These are phyloP conservation scores for Cryomyces minteri DNA, from an alignment of 495 filamentous ascomycete species.

Conservation along the genomic window DNA sequence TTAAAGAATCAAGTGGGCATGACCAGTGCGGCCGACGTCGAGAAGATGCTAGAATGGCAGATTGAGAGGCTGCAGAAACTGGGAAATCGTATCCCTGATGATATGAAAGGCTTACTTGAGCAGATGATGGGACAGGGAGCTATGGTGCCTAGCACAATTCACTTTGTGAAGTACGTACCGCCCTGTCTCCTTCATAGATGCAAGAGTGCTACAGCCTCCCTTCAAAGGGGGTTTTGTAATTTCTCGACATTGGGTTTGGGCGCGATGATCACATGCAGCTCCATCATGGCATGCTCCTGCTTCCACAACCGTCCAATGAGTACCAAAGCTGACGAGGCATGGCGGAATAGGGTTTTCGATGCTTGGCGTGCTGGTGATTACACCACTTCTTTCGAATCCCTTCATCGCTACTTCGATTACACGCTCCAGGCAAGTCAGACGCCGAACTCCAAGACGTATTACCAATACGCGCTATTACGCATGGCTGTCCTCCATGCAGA, in stretches of 20 bases:
- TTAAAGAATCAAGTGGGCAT: conserved; percentile 20
- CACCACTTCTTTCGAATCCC: conserved; percentile 68
- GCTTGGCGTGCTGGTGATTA: conserved; percentile 86
- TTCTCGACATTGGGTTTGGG: no score
- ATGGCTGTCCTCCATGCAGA: conserved; percentile 86
- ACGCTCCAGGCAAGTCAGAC: conserved; percentile 45
- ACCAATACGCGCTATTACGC: conserved; percentile 93
- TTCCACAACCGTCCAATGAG: no score
- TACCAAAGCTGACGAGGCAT: neutral
- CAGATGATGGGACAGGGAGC: conserved; percentile 46
- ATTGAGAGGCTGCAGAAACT: conserved; percentile 57
- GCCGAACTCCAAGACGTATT: conserved; percentile 63
- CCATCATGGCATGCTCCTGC: no score
- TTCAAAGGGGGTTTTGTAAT: no score
- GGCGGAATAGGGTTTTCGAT: conserved; percentile 50
- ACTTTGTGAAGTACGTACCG: conserved; percentile 49
- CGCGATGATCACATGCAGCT: neutral
- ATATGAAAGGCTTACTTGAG: conserved; percentile 45
- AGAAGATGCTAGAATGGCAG: conserved; percentile 72
- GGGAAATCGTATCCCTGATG: conserved; percentile 52
- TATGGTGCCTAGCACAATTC: conserved; percentile 48
- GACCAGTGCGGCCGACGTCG: conserved; percentile 67
- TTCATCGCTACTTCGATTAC: conserved; percentile 95
- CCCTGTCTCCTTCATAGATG: neutral
- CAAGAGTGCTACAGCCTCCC: conserved; percentile 3